These are phyloP conservation scores for Colletotrichum liriopes DNA, from an alignment of 2,329 filamentous ascomycete genomes.

Conservation along the genomic window DNA sequence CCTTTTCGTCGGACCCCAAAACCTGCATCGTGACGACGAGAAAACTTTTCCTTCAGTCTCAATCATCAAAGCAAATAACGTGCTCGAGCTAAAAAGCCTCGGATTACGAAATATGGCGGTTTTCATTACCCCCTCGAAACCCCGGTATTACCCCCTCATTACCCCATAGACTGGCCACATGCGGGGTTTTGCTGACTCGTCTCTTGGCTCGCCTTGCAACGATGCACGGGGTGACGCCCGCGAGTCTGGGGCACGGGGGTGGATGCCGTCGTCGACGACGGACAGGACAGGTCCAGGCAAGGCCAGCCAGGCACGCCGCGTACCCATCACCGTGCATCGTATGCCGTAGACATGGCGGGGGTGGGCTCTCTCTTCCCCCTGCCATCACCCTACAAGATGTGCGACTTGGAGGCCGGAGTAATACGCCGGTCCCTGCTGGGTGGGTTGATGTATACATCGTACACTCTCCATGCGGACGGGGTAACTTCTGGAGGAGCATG, in stretches of 20 bases:
- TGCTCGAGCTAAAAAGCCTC: constrained; percentile 38
- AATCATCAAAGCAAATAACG: constrained; percentile 30
- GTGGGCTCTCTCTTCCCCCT: background rate
- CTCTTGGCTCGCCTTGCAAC: constrained; percentile 28
- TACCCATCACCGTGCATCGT: background rate
- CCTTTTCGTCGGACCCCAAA: background rate
- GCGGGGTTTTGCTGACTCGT: constrained; percentile 41
- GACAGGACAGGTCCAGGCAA: background rate
- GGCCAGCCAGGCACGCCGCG: constrained; percentile 14
- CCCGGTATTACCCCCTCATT: constrained; percentile 43
- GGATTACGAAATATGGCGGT: constrained; percentile 41
- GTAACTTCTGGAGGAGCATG: background rate
- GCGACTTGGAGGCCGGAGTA: background rate
- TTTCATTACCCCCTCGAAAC: constrained; percentile 43
- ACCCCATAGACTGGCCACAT: constrained; percentile 42
- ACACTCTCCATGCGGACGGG: background rate
- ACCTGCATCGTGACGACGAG: constrained; percentile 25
- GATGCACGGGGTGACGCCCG: constrained; percentile 10
- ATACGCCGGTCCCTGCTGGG: background rate
- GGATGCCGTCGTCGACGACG: background rate
- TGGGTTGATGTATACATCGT: background rate
- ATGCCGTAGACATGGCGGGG: background rate
- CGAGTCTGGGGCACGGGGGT: constrained; percentile 37
- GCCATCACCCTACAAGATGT: background rate
- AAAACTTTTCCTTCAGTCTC: constrained; percentile 10